Percentiles rank a stretch among this genome's conserved stretches.
Evolutionary conservation across 2,329 filamentous ascomycete genomes (phyloP).

Genomic region (Sarocladium oryzae): DNA sequence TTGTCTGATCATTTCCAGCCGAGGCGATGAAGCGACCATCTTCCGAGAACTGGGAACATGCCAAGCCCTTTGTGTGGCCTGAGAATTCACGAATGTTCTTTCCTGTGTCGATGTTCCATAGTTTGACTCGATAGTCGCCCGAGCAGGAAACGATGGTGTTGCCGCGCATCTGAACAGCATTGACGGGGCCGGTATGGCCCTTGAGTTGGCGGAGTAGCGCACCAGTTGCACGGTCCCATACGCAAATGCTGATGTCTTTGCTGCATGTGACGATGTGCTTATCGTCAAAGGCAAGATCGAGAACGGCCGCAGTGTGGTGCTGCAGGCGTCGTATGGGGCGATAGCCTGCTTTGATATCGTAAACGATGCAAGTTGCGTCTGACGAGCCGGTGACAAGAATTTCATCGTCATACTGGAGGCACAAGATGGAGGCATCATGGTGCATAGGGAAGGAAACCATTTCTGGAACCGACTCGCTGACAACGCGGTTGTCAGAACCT

Average conservation of each 20-base stretch:
- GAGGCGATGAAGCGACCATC: constrained; percentile 91
- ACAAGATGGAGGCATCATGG: constrained; percentile 89
- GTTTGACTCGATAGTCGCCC: constrained; percentile 85
- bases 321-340: constrained; percentile 70
- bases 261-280: constrained; percentile 94
- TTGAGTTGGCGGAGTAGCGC: constrained; percentile 68
- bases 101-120: constrained; percentile 91
- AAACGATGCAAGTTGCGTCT: constrained; percentile 85
- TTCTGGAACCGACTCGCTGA: constrained; percentile 43
- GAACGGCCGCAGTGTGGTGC: constrained; percentile 78
- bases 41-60: constrained; percentile 92
- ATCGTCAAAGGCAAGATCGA: constrained; percentile 90
- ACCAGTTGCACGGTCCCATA: constrained; percentile 85
- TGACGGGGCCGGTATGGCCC: constrained; percentile 88
- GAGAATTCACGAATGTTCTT: constrained; percentile 84
- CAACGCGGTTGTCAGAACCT: constrained; percentile 40
- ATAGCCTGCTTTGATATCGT: constrained; percentile 75
- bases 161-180: constrained; percentile 90
- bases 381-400: constrained; percentile 95
- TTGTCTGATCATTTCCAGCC: constrained; percentile 90
- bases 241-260: constrained; percentile 88
- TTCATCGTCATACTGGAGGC: constrained; percentile 86
- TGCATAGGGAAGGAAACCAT: constrained; percentile 56
- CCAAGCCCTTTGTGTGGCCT: constrained; percentile 86
- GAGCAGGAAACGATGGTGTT: constrained; percentile 91